These are phyloP conservation scores for Pachysandra terminalis DNA, from an alignment of 164 flowering plant genomes.

Conservation along the genomic window DNA sequence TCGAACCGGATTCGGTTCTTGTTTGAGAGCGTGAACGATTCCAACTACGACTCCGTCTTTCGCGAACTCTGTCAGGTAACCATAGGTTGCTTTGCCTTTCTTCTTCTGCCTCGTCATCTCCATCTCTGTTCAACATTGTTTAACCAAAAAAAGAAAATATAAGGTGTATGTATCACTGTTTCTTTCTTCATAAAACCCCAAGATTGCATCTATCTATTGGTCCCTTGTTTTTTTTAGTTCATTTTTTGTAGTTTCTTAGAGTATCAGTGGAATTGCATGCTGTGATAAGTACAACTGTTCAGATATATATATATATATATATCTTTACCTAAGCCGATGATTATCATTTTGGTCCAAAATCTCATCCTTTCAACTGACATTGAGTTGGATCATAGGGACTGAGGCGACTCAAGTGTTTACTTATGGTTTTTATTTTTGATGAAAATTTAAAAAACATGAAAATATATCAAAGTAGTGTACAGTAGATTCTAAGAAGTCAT, in stretches of 20 bases:
- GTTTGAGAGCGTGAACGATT: conserved; percentile 46
- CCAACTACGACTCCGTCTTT: conserved; percentile 57
- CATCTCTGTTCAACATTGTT: neutral
- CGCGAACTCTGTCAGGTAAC: conserved; percentile 61
- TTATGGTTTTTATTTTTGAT: too few species aligned
- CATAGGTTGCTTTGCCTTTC: neutral
- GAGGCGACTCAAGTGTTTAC: too few species aligned
- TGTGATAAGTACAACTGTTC: too few species aligned
- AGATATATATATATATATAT: too few species aligned
- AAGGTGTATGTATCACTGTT: neutral
- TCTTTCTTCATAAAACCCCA: neutral
- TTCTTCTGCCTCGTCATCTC: neutral
- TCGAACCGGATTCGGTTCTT: conserved; percentile 61
- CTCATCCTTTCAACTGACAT: neutral
- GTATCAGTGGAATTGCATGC: too few species aligned
- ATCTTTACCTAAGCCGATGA: neutral
- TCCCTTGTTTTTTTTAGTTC: neutral
- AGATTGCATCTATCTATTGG: neutral
- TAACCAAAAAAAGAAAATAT: too few species aligned
- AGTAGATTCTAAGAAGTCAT: too few species aligned
- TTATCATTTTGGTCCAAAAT: neutral
- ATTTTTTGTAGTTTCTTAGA: too few species aligned
- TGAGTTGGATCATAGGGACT: neutral
- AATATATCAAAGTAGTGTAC: too few species aligned
- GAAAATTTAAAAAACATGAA: too few species aligned